Base-by-base conservation (phyloP, 257 asterid genomes). In the Orobanche coerulescens region DNA sequence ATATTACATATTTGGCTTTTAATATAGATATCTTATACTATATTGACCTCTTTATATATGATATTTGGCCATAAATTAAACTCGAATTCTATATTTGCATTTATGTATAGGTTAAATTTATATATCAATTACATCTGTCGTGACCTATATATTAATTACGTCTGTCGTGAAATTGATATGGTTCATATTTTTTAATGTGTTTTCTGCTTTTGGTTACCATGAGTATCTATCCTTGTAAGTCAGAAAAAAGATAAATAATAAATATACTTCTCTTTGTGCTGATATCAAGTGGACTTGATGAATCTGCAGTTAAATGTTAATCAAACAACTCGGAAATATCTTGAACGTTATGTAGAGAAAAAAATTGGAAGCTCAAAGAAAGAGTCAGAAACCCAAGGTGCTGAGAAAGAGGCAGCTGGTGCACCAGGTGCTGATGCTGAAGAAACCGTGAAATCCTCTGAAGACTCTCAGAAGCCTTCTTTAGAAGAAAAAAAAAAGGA, bases 221-320 rank as follows among this genome's bases (percentile, higher is more conserved):
- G 47, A 55, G 48, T 19, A 20, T n/a, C 25, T 36, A 30, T 7
- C n/a, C 51, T 22, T 67, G 53, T 9, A 58, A 30, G 15, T 53
- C 19, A 19, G 60, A 24, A 18, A 26, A 13, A 12, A 6, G 22
- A n/a, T 44, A n/a, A 30, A 52, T 36, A 9, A n/a, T 44, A n/a
- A 30, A 52, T 36, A 9, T 4, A 47, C 44, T 62, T 59, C 13
- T 51, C 24, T 11, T 63, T 63, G 64, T 58, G 30, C 79, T 76
- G 68, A 82, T 59, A 12, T 55, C 75, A 57, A 33, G 65, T 63
- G 70, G 48, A 52, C 63, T 57, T 61, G 61, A 60, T 65, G 47
- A 15, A 49, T 66, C 67, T 75, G 75, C 88, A 89, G 99, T 73
- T 93, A 73, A 89, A 89, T 70, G 92, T 84, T 52, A 78, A 83